Base-by-base conservation (phyloP, 2,329 filamentous ascomycete species). In the Calonectria leucothoes region DNA sequence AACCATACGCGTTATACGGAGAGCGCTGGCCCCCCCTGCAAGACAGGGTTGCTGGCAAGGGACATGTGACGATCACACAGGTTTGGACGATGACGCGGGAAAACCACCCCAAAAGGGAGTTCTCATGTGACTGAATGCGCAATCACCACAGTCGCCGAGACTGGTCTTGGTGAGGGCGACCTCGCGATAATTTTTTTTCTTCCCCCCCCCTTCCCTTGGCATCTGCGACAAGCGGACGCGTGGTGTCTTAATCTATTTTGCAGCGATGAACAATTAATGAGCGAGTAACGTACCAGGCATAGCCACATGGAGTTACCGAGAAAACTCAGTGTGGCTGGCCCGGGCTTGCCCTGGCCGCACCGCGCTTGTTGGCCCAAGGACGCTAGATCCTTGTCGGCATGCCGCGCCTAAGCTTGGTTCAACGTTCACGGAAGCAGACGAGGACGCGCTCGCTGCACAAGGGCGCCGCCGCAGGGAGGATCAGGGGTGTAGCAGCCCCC, bases 371-470 rank as follows among this genome's bases (percentile, higher is more conserved):
- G 45, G 37, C 35, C 37, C 15, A 66, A 64, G 49, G 69, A 73
- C 77, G 76, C 72, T 75, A 75, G 73, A 80, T 74, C 79, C 79
- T 74, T 80, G 79, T 78, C 78, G 73, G 76, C 66, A 79, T 80
- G 72, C 76, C 79, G 79, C 79, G 79, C 63, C 79, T 80, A 80
- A 80, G 79, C 77, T 80, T 80, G 78, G 79, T 80, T 80, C 79
- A 80, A 81, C 79, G 79, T 81, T 72, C 78, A 71, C 78, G 71
- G 75, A 78, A 73, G 64, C 57, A 76, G 72, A 75, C 66, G 74
- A 71, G 63, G 49, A 61, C 67, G 42, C 42, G 42, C 42, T 63
- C 33, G 64, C 64, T 68, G 77, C 74, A 74, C 69, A 74, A 68
- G 70, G 48, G 42, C 65, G 66, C 70, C 65, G 66, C 70, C 59